Conservation (phyloP, 2,329 filamentous ascomycete genomes). For the Ophiostoma quercus region DNA sequence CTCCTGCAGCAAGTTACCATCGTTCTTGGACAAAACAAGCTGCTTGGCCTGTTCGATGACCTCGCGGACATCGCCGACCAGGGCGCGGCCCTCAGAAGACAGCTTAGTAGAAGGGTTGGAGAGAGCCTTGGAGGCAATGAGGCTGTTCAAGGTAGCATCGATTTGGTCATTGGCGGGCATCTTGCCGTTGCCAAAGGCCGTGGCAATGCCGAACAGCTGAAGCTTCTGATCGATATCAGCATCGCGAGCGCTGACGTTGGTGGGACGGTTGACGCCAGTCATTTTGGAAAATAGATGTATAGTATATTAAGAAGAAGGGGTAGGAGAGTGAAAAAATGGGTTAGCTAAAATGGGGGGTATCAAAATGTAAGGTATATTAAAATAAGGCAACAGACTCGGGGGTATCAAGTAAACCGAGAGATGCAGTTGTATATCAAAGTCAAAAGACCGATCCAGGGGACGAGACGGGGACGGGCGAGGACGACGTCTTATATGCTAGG, state of each 20-base stretch:
- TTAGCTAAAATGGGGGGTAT: not conserved
- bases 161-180: conserved; percentile 94
- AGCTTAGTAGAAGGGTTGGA: conserved; percentile 67
- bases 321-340: not conserved
- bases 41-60: conserved; percentile 81
- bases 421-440: not conserved
- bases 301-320: not conserved
- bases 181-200: conserved; percentile 82
- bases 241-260: conserved; percentile 70
- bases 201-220: conserved; percentile 85
- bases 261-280: conserved; percentile 62
- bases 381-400: conserved; percentile 7
- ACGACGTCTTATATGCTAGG: conserved; percentile 7
- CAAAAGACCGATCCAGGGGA: not conserved
- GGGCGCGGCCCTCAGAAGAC: conserved; percentile 72
- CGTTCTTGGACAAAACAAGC: conserved; percentile 85
- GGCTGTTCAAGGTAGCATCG: conserved; percentile 87
- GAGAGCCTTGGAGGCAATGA: conserved; percentile 66
- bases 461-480: not conserved
- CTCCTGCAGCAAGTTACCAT: conserved; percentile 89
- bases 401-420: conserved; percentile 12
- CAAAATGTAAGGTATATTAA: not conserved
- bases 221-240: conserved; percentile 88
- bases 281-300: not conserved
- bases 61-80: conserved; percentile 70